Base-by-base conservation (phyloP, 441 rosid genomes). In the Adansonia grandidieri region DNA sequence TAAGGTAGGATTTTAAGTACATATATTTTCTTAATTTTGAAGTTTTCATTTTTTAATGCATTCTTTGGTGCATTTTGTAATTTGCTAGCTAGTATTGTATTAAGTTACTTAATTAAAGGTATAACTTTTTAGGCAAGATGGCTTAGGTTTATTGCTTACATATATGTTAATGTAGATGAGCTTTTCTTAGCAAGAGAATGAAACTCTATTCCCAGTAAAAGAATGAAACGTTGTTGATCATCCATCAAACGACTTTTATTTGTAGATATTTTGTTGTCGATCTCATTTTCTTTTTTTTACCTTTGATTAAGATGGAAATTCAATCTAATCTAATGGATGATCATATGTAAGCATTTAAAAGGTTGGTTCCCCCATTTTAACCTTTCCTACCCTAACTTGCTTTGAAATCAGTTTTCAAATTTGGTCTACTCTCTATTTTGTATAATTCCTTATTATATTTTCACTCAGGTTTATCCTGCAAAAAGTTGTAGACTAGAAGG, bases 301-400 rank as follows among this genome's bases (percentile, higher is more conserved):
- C 70, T 77, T 84, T 62, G 28, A 40, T 75, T 75, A 84, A 96
- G 98, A 92, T 96, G 97, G 98, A 96, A 80, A 84, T 93, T 71
- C 90, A 86, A 82, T 89, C 92, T 76, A 98, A 96, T 91, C 92
- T 96, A 81, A 87, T 96, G 91, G 99, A 96, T 87, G 91, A 93
- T 77, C 98, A 96, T 88, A 81, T 96, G 90, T 96, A 96, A 77
- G 98, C 99, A 37, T 93, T 96, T 89, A 96, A 92, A 86, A 91
- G 97, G 99, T 96, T 83, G 73, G 88, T 77, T 24, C 32, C 57
- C 71, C 67, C 40, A 65, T 2, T 63, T 58, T 71, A 66, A 56
- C 70, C 45, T 69, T 32, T 0, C 37, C 22, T 28, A 42, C 54
- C 60, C 14, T 69, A n/a, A n/a, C 50, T 47, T 28, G 19, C 45